Evolutionary conservation across 306 rosid genomes (phyloP).

Genomic region (Malus sieversii): DNA sequence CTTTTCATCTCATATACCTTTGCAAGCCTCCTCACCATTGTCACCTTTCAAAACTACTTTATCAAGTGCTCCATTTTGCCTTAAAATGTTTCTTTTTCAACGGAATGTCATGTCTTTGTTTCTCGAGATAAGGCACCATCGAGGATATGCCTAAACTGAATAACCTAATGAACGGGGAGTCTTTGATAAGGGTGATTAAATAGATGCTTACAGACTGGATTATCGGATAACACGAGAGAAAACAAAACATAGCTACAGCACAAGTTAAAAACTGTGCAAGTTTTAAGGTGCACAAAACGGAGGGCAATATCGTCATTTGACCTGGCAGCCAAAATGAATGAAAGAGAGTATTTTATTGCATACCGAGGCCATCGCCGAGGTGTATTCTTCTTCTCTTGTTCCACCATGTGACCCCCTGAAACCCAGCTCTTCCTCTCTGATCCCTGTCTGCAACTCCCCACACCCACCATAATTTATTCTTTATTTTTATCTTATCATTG

Average conservation of each 20-base stretch:
- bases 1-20: neutral
- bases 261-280: neutral
- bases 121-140: neutral
- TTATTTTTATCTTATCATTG: neutral
- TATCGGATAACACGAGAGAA: neutral
- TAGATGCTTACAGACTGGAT: conserved; percentile 12
- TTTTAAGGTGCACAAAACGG: neutral
- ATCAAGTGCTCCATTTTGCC: conserved; percentile 1
- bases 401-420: conserved; percentile 29
- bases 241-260: neutral
- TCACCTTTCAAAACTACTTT: conserved; percentile 10
- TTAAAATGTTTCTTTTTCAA: neutral
- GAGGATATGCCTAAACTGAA: neutral
- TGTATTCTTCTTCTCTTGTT: conserved; percentile 17
- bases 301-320: conserved; percentile 12
- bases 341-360: neutral
- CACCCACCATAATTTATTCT: neutral
- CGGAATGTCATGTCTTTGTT: neutral
- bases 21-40: neutral
- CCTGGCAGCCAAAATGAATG: neutral
- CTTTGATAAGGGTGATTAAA: neutral
- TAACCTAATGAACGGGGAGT: neutral
- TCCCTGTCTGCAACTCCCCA: neutral
- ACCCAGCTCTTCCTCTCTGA: neutral
- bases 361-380: conserved; percentile 26